Percentiles rank a stretch among this genome's conserved stretches.
These are phyloP conservation scores for Sphaerulina vaccinii DNA, from an alignment of 2,329 filamentous ascomycete genomes.

Conservation along the genomic window DNA sequence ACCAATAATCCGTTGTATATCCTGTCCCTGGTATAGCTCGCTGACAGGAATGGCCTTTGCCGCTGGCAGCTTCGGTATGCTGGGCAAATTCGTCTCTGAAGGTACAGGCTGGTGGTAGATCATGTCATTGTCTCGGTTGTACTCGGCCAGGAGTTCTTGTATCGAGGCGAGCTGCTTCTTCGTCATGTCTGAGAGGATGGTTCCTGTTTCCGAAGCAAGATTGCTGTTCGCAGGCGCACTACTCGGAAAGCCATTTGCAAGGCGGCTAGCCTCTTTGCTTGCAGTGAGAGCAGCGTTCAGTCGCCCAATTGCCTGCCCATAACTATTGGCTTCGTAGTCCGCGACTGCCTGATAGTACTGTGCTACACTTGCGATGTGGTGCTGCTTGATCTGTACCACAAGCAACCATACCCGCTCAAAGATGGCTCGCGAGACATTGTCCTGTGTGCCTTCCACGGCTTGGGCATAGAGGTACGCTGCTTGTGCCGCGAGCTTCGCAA, in stretches of 20 bases:
- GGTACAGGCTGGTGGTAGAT: conserved; percentile 95
- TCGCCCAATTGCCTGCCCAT: conserved; percentile 80
- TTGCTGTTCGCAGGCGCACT: conserved; percentile 80
- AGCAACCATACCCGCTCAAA: conserved; percentile 94
- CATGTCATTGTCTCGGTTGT: conserved; percentile 93
- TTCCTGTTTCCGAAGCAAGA: conserved; percentile 73
- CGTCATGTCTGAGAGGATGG: conserved; percentile 72
- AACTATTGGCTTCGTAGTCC: conserved; percentile 83
- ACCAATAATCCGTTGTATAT: conserved; percentile 94
- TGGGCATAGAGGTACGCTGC: conserved; percentile 85
- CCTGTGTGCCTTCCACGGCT: conserved; percentile 83
- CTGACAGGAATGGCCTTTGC: conserved; percentile 96
- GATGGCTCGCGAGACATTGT: conserved; percentile 84
- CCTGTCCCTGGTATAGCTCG: conserved; percentile 93
- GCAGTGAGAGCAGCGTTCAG: conserved; percentile 76
- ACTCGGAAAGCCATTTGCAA: conserved; percentile 76
- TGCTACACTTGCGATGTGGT: conserved; percentile 78
- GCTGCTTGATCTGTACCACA: conserved; percentile 78
- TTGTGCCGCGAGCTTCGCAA: conserved; percentile 92
- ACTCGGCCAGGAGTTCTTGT: conserved; percentile 73
- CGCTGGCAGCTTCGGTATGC: conserved; percentile 86
- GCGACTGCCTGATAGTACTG: conserved; percentile 92
- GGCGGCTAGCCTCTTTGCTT: conserved; percentile 73
- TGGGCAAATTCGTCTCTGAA: conserved; percentile 74
- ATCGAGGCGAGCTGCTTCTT: conserved; percentile 79